phyloP scores from a whole-genome alignment of 2,329 filamentous ascomycete genomes.

The Pseudopyricularia javanii region DNA sequence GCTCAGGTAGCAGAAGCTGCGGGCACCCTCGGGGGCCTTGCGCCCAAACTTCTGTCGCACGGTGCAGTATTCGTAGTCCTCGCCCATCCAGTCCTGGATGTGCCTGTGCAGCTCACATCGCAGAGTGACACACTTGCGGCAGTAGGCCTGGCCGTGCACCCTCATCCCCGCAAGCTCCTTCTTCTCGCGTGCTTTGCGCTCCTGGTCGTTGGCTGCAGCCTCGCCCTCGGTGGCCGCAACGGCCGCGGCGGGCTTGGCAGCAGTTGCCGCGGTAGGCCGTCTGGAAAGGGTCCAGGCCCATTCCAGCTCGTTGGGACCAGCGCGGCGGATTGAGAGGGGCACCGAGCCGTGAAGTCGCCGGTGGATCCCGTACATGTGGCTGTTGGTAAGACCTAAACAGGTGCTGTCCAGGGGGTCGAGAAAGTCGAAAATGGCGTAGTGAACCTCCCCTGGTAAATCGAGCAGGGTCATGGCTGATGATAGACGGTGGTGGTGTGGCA shows the following conservation, averaged over 20 bases:
- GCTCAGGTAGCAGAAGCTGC: slow-evolving; percentile 43
- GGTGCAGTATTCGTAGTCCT: slow-evolving; percentile 44
- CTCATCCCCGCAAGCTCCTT: slow-evolving; percentile 31
- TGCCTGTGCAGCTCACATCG: slow-evolving; percentile 53
- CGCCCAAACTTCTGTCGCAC: slow-evolving; percentile 45
- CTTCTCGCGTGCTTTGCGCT: slow-evolving; percentile 8
- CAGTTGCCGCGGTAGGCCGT: neutral
- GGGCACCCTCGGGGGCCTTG: slow-evolving; percentile 30
- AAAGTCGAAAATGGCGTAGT: slow-evolving; percentile 47
- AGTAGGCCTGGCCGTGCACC: slow-evolving; percentile 47
- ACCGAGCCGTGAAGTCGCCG: slow-evolving; percentile 41
- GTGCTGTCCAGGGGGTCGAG: slow-evolving; percentile 54
- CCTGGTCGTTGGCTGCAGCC: neutral
- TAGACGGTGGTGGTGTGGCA: slow-evolving; percentile 34
- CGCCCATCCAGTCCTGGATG: slow-evolving; percentile 46
- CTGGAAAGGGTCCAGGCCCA: slow-evolving; percentile 43
- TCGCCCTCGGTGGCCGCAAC: slow-evolving; percentile 2
- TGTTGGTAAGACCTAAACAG: slow-evolving; percentile 46
- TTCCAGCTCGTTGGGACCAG: slow-evolving; percentile 50
- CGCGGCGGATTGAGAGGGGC: slow-evolving; percentile 42
- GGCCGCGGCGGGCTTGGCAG: slow-evolving; percentile 3
- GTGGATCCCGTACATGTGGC: slow-evolving; percentile 46
- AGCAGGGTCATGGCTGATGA: slow-evolving; percentile 32
- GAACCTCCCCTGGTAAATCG: slow-evolving; percentile 45
- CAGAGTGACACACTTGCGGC: slow-evolving; percentile 47